Base-by-base conservation (phyloP, 1,139 yeast species). In the Candida freyschussii region DNA sequence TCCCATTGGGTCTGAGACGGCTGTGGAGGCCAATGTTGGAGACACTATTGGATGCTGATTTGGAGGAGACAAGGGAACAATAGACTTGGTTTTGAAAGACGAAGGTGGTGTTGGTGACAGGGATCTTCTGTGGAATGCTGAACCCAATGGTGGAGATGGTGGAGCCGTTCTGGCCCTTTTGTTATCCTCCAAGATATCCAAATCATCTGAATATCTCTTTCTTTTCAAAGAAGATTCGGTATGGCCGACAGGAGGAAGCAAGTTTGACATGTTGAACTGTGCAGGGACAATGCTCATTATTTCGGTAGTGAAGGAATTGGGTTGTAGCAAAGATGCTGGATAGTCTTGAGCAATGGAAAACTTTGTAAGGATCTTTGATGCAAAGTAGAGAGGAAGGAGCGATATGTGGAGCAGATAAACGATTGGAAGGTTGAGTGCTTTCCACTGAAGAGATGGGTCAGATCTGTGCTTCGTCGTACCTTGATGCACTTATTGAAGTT, bases 161-260 rank as follows among this genome's bases (percentile, higher is more conserved):
- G 77, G 77, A 4, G 76, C 76, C 4, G 77, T 70, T 49, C 69
- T 58, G 10, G 72, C 62, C 32, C 74, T 55, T 45, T 72, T 69
- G 27, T 41, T 44, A 17, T 38, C 55, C 52, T 38, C 44, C 11
- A 40, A 24, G 7, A 33, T 19, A n/a, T 45, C 50, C 9, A 45
- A 33, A 18, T 44, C 47, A 10, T 47, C 50, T 17, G 45, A 25
- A 22, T 43, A 45, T 39, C 54, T 47, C 36, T 50, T 50, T 36
- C 51, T 47, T 27, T 34, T 34, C 27, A 38, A 23, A 11, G 41
- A 18, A n/a, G 40, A 27, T 17, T 34, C 32, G 11, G 37, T 17
- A 16, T 38, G 40, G 21, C 33, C 32, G 30, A 37, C 24, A 15
- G 45, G 38, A 20, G 34, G 43, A 25, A 43, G 37, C 28, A 43